Base-by-base conservation (phyloP, 83 land plant genomes). In the Larix sibirica region DNA sequence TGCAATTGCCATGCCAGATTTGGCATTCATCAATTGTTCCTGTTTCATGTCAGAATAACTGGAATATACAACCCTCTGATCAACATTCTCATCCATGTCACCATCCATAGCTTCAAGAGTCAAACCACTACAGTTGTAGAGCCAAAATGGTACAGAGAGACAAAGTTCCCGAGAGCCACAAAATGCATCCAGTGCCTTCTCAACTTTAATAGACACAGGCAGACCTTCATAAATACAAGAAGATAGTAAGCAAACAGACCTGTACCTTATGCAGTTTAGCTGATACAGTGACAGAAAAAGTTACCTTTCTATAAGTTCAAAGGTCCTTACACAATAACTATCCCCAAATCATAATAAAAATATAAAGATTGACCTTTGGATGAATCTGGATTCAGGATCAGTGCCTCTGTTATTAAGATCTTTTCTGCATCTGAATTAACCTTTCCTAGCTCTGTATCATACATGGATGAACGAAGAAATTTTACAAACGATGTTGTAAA, bases 41-140 rank as follows among this genome's bases (percentile, higher is more conserved):
- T 73, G 31, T 33, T 59, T 85, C 62, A 71, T 62, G 3, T 80
- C 28, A 84, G 82, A 14, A 75, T 93, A 93, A 63, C 87, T 89
- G 40, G 94, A 85, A 68, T 90, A 90, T 12, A 93, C 42, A 36
- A 79, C 40, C 42, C 67, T 83, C 40, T 74, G 6, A 81, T n/a
- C 16, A 10, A 81, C 83, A 56, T 81, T 74, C 61, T 79, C 71
- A 68, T 86, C 93, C 77, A 73, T 63, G 21, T 85, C 88, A 77
- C 86, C 86, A 31, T 90, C 90, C 66, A 88, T 77, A 58, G 96
- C 73, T 18, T 73, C 69, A 62, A 98, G 91, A 2, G 84, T 75
- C 77, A 93, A 78, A 31, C 89, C 91, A 79, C 92, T 93, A 81
- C 97, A 96, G 79, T 98, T 98, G 68, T 96, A 98, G 28, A 98